Base-by-base conservation (phyloP, 352 stramenopile species). In the Pythium graminicola region DNA sequence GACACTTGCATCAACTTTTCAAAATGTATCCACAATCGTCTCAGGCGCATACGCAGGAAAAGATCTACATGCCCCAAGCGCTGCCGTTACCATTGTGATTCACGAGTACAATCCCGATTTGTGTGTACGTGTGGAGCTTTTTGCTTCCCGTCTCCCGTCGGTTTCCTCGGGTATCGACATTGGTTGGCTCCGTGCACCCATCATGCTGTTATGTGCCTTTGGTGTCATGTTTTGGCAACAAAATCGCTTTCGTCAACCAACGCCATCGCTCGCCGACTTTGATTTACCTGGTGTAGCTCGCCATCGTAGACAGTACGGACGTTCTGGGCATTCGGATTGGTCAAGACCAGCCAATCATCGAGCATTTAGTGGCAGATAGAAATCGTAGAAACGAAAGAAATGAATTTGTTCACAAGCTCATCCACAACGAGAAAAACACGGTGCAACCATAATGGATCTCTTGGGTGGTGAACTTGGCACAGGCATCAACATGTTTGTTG, bases 401-500 rank as follows among this genome's bases (percentile, higher is more conserved):
- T 46, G 54, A 32, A 45, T 51, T 26, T 48, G 24, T 19, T 38
- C 10, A 29, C 32, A 22, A 26, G 31, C 27, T 29, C n/a, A 9
- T 33, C 39, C 56, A 14, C 33, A 45, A 19, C 27, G 5, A 54
- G 43, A 43, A 36, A 22, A 13, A 52, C 4, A 45, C 9, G 22
- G 6, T 33, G 23, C n/a, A 9, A 20, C 40, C 19, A 64, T 14
- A 1, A 60, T 62, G 55, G 60, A 57, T 50, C 38, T 68, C 13
- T 47, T 69, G n/a, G 55, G 55, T 19, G 36, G 50, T 49, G 63
- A 67, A 35, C 50, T 73, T 9, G 64, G 65, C 14, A 17, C 57
- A 19, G 57, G 59, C 43, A 56, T 92, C 32, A 89, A 88, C 51
- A 70, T 79, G 62, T 67, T 92, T 33, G 70, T 92, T 41, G 67